Conservation (phyloP, 352 stramenopile species). For the Globisporangium spiculum region DNA sequence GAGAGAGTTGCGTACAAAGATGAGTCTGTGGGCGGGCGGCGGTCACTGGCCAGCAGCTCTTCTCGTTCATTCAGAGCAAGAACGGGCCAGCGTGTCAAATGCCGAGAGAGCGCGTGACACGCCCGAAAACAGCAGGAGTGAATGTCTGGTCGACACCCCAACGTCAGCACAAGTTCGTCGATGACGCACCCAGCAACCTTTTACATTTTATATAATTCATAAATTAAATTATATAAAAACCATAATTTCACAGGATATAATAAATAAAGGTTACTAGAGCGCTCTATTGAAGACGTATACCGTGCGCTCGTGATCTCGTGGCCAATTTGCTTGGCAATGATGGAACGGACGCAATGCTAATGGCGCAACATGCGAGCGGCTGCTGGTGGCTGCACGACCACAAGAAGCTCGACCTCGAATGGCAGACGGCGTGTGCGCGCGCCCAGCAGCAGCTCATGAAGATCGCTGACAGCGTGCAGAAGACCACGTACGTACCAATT, state of each 20-base stretch:
- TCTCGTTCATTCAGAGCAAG: conserved; percentile 8
- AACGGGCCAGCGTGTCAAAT: conserved; percentile 7
- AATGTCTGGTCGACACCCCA: conserved; percentile 3
- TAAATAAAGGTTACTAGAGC: too few species aligned
- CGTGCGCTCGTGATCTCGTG: too few species aligned
- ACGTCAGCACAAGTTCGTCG: not conserved
- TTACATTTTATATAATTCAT: not conserved
- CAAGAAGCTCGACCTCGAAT: conserved; percentile 67
- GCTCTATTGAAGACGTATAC: too few species aligned
- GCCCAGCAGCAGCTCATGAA: conserved; percentile 66
- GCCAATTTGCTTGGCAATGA: not conserved
- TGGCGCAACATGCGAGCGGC: conserved; percentile 13
- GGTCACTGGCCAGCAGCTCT: not conserved
- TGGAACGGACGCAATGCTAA: not conserved
- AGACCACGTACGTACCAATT: conserved; percentile 54
- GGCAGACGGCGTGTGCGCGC: conserved; percentile 37
- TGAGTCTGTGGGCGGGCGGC: not conserved
- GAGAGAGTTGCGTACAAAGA: not conserved
- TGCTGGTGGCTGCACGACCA: conserved; percentile 68
- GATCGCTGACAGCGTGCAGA: conserved; percentile 69
- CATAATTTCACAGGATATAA: too few species aligned
- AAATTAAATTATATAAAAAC: not conserved
- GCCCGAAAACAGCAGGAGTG: conserved; percentile 4
- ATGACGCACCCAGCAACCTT: conserved; percentile 5
- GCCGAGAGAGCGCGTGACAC: not conserved